phyloP scores from a whole-genome alignment of 129 eudicot species.

The Helichrysum umbraculigerum region DNA sequence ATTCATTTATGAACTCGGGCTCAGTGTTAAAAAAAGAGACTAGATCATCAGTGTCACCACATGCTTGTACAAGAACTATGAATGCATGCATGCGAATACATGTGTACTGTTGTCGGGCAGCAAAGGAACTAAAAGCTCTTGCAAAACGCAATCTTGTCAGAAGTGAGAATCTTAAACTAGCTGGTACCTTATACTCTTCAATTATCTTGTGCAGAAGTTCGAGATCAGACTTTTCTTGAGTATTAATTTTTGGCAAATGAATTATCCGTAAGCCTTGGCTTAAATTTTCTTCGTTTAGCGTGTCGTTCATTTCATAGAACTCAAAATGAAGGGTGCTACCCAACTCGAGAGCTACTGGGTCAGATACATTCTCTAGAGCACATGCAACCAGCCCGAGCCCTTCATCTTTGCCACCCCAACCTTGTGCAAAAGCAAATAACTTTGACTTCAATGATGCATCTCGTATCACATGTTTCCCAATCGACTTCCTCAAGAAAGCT shows the following conservation, averaged over 20 bases:
- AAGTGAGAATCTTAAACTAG: conserved; percentile 70
- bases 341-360: conserved; percentile 60
- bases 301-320: conserved; percentile 64
- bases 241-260: conserved; percentile 66
- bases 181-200: conserved; percentile 73
- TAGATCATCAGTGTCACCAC: conserved; percentile 74
- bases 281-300: conserved; percentile 46
- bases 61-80: conserved; percentile 87
- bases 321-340: conserved; percentile 95
- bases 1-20: conserved; percentile 96
- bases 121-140: conserved; percentile 74
- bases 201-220: conserved; percentile 74
- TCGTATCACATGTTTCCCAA: conserved; percentile 78
- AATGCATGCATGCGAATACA: conserved; percentile 92
- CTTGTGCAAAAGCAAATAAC: conserved; percentile 91
- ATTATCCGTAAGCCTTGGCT: conserved; percentile 68
- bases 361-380: conserved; percentile 58
- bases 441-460: conserved; percentile 75
- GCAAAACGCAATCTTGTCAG: conserved; percentile 94
- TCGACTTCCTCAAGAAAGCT: conserved; percentile 77
- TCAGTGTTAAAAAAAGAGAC: conserved; percentile 80
- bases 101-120: conserved; percentile 77
- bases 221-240: conserved; percentile 61
- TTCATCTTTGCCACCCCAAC: conserved; percentile 99
- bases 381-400: conserved; percentile 91